Percentiles rank a stretch among this genome's conserved stretches.
Conservation (phyloP, 208 protist genomes). For the Borovskyia barvae region DNA sequence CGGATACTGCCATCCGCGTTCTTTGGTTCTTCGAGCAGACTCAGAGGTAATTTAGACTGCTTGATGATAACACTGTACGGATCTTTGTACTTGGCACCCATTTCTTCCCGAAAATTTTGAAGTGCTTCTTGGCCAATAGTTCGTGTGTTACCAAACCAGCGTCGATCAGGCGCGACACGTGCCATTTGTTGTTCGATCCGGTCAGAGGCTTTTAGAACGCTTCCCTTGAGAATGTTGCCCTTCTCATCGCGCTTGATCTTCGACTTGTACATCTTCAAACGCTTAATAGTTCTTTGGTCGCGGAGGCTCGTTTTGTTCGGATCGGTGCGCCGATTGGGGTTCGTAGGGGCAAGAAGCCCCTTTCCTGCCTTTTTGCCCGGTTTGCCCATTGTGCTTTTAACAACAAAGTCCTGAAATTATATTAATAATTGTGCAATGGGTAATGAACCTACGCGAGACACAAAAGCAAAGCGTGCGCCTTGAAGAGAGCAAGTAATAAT, state of each 20-base stretch:
- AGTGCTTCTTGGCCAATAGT: conserved; percentile 97
- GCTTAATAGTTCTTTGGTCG: conserved; percentile 82
- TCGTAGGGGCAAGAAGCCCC: conserved; percentile 83
- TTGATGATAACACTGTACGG: conserved; percentile 98
- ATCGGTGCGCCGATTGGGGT: conserved; percentile 74
- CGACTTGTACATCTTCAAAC: conserved; percentile 88
- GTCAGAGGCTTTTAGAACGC: conserved; percentile 85
- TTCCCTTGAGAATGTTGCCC: conserved; percentile 90
- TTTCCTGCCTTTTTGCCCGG: conserved; percentile 89
- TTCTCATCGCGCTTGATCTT: conserved; percentile 91
- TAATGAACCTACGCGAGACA: no score
- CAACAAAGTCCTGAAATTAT: no score
- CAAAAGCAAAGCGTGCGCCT: no score
- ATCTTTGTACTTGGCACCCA: conserved; percentile 94
- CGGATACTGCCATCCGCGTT: conserved; percentile 89
- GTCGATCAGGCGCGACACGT: conserved; percentile 93
- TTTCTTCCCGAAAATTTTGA: conserved; percentile 95
- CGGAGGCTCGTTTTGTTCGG: conserved; percentile 82
- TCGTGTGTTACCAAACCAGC: conserved; percentile 98
- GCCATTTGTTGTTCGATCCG: conserved; percentile 88
- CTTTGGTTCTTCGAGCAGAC: conserved; percentile 90
- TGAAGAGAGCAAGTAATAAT: no score
- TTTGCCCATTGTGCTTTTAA: conserved; percentile 72
- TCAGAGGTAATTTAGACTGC: conserved; percentile 96
- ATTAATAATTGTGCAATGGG: no score